Conservation (phyloP, 108 stramenopile genomes). For the Nannochloropsis salina region DNA sequence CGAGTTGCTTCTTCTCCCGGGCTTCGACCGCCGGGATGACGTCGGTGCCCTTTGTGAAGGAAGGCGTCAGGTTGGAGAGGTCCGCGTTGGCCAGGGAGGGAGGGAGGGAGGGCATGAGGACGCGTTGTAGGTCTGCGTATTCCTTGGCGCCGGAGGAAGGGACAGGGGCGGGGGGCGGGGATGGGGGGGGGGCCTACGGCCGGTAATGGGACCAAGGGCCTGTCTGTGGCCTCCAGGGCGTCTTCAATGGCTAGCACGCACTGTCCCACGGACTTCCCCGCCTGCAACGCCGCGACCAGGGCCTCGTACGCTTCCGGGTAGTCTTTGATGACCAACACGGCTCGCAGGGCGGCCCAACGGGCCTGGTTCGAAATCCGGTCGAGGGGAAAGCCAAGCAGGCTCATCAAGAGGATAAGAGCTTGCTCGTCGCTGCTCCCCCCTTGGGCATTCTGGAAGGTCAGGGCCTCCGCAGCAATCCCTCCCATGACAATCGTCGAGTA, state of each 20-base stretch:
- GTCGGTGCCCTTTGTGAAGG: not conserved
- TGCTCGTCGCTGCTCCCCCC: constrained; percentile 86
- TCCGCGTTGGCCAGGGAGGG: not conserved
- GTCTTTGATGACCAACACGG: constrained; percentile 34
- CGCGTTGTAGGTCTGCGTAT: not conserved
- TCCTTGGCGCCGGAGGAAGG: too few species aligned
- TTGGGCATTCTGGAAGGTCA: constrained; percentile 69
- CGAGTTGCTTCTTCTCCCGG: not conserved
- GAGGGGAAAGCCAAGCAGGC: constrained; percentile 22
- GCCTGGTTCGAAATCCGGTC: constrained; percentile 35
- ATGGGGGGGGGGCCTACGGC: not conserved
- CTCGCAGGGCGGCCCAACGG: constrained; percentile 39
- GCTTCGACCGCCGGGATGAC: not conserved
- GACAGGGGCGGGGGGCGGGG: too few species aligned
- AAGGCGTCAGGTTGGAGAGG: not conserved
- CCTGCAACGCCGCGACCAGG: constrained; percentile 30
- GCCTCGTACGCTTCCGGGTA: constrained; percentile 44
- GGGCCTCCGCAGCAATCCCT: constrained; percentile 86
- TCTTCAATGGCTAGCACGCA: constrained; percentile 28
- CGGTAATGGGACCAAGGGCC: not conserved
- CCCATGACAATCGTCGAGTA: constrained; percentile 85
- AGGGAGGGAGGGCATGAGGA: constrained; percentile 13
- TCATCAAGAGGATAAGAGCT: constrained; percentile 67
- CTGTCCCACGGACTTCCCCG: constrained; percentile 34
- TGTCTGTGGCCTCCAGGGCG: not conserved